A percentile compares a stretch with the other conserved stretches of the same genome.
These are phyloP conservation scores for Candida sp. DNA, from an alignment of 1,139 yeast genomes.

Conservation along the genomic window DNA sequence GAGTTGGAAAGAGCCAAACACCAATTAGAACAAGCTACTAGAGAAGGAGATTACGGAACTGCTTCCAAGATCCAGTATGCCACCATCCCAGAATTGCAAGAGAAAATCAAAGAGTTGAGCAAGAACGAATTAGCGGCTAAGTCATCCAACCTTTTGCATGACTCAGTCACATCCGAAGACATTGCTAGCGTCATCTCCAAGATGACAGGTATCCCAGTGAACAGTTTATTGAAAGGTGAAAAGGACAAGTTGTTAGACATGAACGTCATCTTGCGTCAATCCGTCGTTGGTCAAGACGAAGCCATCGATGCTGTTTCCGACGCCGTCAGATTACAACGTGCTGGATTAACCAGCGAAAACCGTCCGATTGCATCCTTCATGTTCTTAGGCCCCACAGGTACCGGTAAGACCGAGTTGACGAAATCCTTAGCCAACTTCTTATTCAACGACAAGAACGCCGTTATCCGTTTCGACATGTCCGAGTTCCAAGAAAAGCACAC, in stretches of 20 bases:
- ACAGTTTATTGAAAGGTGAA: constrained; percentile 90
- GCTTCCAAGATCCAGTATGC: constrained; percentile 93
- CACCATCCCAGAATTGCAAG: constrained; percentile 79
- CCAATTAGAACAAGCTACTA: constrained; percentile 81
- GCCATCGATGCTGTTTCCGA: constrained; percentile 90
- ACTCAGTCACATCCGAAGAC: constrained; percentile 93
- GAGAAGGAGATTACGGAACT: constrained; percentile 82
- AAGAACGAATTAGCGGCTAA: constrained; percentile 32
- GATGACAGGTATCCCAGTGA: constrained; percentile 97
- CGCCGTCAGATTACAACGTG: constrained; percentile 95
- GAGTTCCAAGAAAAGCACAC: constrained; percentile 97
- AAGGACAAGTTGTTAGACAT: constrained; percentile 87
- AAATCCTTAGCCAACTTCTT: constrained; percentile 90
- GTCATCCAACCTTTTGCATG: constrained; percentile 63
- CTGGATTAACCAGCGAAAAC: constrained; percentile 92
- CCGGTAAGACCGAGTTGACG: constrained; percentile 96
- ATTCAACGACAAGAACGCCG: constrained; percentile 86
- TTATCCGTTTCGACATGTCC: constrained; percentile 94
- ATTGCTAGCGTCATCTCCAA: constrained; percentile 90
- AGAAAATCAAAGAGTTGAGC: constrained; percentile 48
- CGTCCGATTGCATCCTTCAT: constrained; percentile 96
- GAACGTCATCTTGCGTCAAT: constrained; percentile 77
- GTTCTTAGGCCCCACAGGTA: constrained; percentile 98
- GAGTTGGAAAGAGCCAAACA: constrained; percentile 83
- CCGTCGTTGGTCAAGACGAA: constrained; percentile 95